phyloP scores from a whole-genome alignment of 768 basidiomycete species.

The Russula brevipes region DNA sequence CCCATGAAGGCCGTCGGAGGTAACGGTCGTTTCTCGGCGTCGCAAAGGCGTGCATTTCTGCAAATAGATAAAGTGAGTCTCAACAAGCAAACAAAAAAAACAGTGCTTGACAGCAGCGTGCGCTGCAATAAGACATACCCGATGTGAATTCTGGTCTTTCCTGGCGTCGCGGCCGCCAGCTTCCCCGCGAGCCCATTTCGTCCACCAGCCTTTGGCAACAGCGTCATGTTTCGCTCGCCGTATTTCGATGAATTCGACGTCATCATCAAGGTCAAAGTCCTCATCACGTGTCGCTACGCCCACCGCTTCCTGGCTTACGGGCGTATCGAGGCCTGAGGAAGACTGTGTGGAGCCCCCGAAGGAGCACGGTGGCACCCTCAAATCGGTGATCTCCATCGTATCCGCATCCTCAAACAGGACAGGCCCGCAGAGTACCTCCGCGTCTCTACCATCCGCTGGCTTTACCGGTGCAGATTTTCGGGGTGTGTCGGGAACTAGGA shows the following conservation, averaged over 20 bases:
- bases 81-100: slow-evolving; percentile 13
- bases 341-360: slow-evolving; percentile 21
- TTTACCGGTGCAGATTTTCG: slow-evolving; percentile 10
- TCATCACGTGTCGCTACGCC: slow-evolving; percentile 5
- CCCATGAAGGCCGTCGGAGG: slow-evolving; percentile 40
- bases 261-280: slow-evolving; percentile 24
- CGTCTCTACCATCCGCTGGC: neutral
- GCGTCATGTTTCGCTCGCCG: slow-evolving; percentile 32
- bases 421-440: slow-evolving; percentile 1
- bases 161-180: neutral
- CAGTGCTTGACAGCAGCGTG: neutral
- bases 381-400: slow-evolving; percentile 16
- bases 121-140: slow-evolving; percentile 14
- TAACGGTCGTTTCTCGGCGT: slow-evolving; percentile 46
- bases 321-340: slow-evolving; percentile 22
- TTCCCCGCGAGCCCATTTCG: slow-evolving; percentile 42
- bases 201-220: slow-evolving; percentile 48
- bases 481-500: slow-evolving; percentile 15
- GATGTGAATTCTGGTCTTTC: slow-evolving; percentile 8
- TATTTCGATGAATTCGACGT: slow-evolving; percentile 28
- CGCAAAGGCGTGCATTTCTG: slow-evolving; percentile 36
- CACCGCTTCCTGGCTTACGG: slow-evolving; percentile 8
- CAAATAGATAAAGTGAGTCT: slow-evolving; percentile 16
- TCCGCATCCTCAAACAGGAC: slow-evolving; percentile 17
- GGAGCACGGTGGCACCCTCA: slow-evolving; percentile 12